Percentiles rank a stretch among this genome's conserved stretches.
These are phyloP conservation scores for Streptanthus diversifolius DNA, from an alignment of 345 rosid genomes.

Conservation along the genomic window DNA sequence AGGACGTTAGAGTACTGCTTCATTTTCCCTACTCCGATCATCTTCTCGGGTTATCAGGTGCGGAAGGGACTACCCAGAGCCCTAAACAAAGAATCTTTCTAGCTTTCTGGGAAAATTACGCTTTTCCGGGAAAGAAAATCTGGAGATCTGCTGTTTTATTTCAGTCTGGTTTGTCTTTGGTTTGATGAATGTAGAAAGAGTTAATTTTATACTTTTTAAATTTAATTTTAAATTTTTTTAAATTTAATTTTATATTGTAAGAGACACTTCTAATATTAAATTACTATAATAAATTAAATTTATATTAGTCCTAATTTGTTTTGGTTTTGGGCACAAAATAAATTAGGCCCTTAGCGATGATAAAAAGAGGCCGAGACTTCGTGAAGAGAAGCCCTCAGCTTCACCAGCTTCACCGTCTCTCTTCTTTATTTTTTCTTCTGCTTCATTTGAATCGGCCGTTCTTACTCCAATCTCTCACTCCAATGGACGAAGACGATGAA, in stretches of 20 bases:
- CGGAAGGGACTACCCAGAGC: not conserved
- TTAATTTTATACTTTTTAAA: not conserved
- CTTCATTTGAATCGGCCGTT: constrained; percentile 25
- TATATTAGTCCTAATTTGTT: not conserved
- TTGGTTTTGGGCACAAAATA: not conserved
- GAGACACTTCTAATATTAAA: no score
- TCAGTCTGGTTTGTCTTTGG: not conserved
- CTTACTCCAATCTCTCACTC: constrained; percentile 10
- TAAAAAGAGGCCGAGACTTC: constrained; percentile 16
- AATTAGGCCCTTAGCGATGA: constrained; percentile 11
- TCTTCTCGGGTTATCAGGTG: constrained; percentile 6
- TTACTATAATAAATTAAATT: no score
- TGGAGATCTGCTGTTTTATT: not conserved
- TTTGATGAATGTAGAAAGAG: not conserved
- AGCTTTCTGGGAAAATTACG: not conserved
- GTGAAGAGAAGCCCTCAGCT: constrained; percentile 32
- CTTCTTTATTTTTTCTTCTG: not conserved
- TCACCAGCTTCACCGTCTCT: constrained; percentile 35
- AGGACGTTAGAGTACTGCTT: constrained; percentile 95
- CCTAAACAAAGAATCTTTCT: constrained; percentile 24
- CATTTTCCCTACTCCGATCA: constrained; percentile 95
- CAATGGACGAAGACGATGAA: constrained; percentile 97
- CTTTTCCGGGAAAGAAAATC: not conserved
- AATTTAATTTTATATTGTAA: no score
- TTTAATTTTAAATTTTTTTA: not conserved